Percentiles rank a stretch among this genome's conserved stretches.
Conservation (phyloP, 306 rosid genomes). For the Comarum palustre region DNA sequence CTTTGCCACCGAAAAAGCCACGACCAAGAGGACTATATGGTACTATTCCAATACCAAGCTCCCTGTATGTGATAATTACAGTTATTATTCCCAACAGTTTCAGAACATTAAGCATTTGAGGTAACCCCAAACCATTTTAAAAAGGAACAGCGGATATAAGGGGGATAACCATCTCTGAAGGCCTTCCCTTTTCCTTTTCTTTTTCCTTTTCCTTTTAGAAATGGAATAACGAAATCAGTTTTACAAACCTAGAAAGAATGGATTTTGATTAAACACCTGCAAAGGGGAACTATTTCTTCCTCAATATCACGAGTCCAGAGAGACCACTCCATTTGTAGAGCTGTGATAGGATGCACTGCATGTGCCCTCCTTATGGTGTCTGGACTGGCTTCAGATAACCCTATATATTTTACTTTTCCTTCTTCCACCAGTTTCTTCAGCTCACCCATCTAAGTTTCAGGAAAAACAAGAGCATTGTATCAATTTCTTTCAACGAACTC, state of each 20-base stretch:
- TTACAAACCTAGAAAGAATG: too few relatives aligned
- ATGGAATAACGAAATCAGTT: background rate
- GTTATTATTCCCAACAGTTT: background rate
- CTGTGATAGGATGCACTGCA: conserved; percentile 76
- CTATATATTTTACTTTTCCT: conserved; percentile 68
- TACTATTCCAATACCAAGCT: conserved; percentile 81
- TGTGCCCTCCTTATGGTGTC: conserved; percentile 82
- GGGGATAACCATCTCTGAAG: background rate
- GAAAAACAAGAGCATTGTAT: background rate
- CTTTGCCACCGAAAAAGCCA: conserved; percentile 78
- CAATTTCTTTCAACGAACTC: background rate
- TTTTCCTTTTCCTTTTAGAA: background rate
- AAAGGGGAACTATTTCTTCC: conserved; percentile 62
- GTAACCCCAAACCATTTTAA: background rate
- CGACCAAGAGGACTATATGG: conserved; percentile 80
- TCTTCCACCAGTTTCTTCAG: conserved; percentile 77
- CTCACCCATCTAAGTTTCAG: conserved; percentile 51
- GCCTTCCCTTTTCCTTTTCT: background rate
- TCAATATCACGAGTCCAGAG: conserved; percentile 78
- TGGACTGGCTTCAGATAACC: conserved; percentile 71
- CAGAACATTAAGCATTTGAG: too few relatives aligned
- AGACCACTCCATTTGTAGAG: conserved; percentile 78
- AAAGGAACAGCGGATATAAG: background rate
- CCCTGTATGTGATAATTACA: conserved; percentile 35
- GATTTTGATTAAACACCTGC: conserved; percentile 47